Base-by-base conservation (phyloP, 2,329 filamentous ascomycete species). In the Aphanocladium album region DNA sequence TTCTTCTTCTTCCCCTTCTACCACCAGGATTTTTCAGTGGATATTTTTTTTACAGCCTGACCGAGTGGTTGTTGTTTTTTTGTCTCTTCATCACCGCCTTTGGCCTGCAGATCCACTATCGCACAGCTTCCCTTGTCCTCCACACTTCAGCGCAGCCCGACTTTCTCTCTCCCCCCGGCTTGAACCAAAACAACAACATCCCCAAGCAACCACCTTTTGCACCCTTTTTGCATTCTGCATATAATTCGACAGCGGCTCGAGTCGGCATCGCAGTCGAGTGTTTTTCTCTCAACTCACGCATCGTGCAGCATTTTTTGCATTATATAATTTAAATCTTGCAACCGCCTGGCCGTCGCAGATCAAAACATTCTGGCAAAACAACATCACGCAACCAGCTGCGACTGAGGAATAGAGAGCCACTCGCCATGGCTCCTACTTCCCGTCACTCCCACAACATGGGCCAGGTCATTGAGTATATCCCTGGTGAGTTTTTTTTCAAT, bases 401-500 rank as follows among this genome's bases (percentile, higher is more conserved):
- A 47, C 30, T 25, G 47, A 51, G 54, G 43, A 54, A 54, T 11
- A 52, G 27, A 54, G 67, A 67, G 67, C 67, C 66, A 70, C 65
- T 66, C 64, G 69, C 68, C 68, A 84, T 83, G 81, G 77, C 79
- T 65, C 80, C 80, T 74, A 79, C 80, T 65, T 76, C 73, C 66
- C 71, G 73, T 73, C 76, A 73, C 71, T 70, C 72, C 70, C 83
- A 73, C 55, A 89, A 86, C 76, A 85, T 90, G 78, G 92, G 91
- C 64, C 91, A 96, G 79, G 87, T 96, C 69, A 93, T 97, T 72
- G 93, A 97, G 80, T 97, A 96, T 76, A 96, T 97, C 70, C 90
- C 92, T 80, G 90, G 92, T 96, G 82, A 70, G 85, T 79, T 58
- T 62, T 23, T n/a, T n/a, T n/a, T n/a, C n/a, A n/a, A n/a, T n/a